phyloP scores from a whole-genome alignment of 208 protist species.

The Trypanosoma lewisi region DNA sequence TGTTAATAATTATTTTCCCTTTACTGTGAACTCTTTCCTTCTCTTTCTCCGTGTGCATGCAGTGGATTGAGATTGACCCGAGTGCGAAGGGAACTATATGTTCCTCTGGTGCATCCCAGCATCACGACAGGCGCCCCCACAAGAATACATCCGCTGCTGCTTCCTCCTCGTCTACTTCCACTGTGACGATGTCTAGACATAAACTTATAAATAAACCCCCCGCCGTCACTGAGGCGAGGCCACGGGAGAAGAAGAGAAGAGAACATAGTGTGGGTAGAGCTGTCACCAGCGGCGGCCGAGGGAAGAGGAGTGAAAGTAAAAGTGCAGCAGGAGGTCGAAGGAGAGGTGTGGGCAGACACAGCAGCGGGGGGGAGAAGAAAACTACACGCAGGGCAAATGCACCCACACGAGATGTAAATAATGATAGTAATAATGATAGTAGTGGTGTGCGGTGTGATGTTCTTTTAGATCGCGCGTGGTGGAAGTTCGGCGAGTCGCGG shows the following conservation, averaged over 20 bases:
- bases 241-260: no score
- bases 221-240: no score
- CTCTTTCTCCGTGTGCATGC: slow-evolving; percentile 23
- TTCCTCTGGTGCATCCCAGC: not conserved
- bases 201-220: no score
- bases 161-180: no score
- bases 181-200: no score
- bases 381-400: not conserved
- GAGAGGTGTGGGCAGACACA: not conserved
- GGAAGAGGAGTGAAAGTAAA: no score
- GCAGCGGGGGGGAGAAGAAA: not conserved
- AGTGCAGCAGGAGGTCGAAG: not conserved
- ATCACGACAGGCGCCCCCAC: not conserved
- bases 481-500: slow-evolving; percentile 24
- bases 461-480: slow-evolving; percentile 16
- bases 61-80: slow-evolving; percentile 10
- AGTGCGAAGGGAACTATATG: slow-evolving; percentile 4
- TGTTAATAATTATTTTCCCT: not conserved
- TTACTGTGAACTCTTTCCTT: slow-evolving; percentile 1
- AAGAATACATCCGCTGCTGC: not conserved
- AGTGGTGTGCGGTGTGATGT: not conserved
- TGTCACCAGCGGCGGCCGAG: no score
- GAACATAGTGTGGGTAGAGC: no score
- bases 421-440: no score
- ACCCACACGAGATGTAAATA: slow-evolving; percentile 4